Evolutionary conservation across 2,329 filamentous ascomycete genomes (phyloP).

Genomic region (Sporothrix sp.): DNA sequence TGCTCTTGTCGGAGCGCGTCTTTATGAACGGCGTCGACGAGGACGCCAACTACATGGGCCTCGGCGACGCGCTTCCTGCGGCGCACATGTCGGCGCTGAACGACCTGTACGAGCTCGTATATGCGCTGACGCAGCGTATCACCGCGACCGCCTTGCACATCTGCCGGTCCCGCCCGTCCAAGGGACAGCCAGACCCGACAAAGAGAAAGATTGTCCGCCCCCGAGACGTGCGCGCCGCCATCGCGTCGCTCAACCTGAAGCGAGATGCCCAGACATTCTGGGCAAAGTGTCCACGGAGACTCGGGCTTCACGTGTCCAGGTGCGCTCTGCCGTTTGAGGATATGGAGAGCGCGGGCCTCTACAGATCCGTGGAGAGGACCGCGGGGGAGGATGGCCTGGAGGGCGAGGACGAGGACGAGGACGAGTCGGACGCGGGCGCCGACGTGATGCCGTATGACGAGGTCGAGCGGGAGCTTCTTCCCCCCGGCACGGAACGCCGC

Average conservation of each 20-base stretch:
- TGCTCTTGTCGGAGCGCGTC: conserved; percentile 52
- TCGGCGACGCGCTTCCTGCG: conserved; percentile 50
- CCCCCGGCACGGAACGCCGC: conserved; percentile 7
- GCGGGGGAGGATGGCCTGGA: not conserved
- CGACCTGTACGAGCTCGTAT: conserved; percentile 60
- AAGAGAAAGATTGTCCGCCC: conserved; percentile 27
- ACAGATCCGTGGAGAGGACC: not conserved
- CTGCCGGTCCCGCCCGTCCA: conserved; percentile 55
- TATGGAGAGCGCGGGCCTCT: not conserved
- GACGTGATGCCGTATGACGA: conserved; percentile 13
- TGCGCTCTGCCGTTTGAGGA: conserved; percentile 3
- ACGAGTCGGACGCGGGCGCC: conserved; percentile 8
- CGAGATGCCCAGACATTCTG: conserved; percentile 34
- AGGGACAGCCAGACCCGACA: conserved; percentile 20
- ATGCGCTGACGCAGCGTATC: conserved; percentile 60
- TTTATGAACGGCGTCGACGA: conserved; percentile 64
- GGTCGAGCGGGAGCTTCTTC: conserved; percentile 8
- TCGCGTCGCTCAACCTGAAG: conserved; percentile 36
- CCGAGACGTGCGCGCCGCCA: conserved; percentile 41
- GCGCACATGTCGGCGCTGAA: conserved; percentile 66
- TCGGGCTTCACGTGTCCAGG: conserved; percentile 39
- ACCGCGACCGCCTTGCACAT: conserved; percentile 59
- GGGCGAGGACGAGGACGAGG: conserved; percentile 1
- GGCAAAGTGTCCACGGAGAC: conserved; percentile 37
- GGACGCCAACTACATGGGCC: conserved; percentile 57